A percentile compares a stretch with the other conserved stretches of the same genome.
Conservation (phyloP, 306 rosid species). For the Cucurbita argyrosperma region DNA sequence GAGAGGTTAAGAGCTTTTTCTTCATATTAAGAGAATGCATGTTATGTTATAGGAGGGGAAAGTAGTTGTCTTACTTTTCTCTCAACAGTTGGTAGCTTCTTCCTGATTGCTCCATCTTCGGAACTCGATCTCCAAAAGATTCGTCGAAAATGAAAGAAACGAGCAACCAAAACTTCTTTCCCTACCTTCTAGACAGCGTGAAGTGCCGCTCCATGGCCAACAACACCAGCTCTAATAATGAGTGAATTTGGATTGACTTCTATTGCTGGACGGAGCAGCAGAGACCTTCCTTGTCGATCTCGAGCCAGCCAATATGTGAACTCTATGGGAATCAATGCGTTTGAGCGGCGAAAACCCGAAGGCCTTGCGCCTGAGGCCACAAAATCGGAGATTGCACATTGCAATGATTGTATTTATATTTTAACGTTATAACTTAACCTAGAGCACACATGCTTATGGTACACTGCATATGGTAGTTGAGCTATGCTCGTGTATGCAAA, state of each 20-base stretch:
- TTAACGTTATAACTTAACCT: too few species aligned
- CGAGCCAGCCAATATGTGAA: constrained; percentile 11
- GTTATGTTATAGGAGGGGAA: too few species aligned
- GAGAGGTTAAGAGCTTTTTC: background rate
- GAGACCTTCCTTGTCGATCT: constrained; percentile 15
- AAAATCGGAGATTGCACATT: constrained; percentile 46
- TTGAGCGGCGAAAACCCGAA: constrained; percentile 33
- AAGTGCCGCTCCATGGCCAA: constrained; percentile 95
- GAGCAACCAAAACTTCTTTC: background rate
- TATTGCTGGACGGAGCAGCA: constrained; percentile 50
- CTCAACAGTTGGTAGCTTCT: too few species aligned
- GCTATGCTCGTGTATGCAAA: too few species aligned
- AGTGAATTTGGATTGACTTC: constrained; percentile 53
- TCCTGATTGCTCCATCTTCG: too few species aligned
- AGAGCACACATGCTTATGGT: too few species aligned
- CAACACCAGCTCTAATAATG: constrained; percentile 95
- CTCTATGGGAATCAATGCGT: constrained; percentile 8
- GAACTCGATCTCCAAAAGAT: background rate
- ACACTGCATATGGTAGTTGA: too few species aligned
- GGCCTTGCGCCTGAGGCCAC: constrained; percentile 69
- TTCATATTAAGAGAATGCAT: too few species aligned
- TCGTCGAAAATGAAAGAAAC: background rate
- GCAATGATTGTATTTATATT: too few species aligned
- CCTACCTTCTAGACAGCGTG: constrained; percentile 89
- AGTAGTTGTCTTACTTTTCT: too few species aligned